Conservation (phyloP, 148 eudicot species). For the Arctostaphylos glauca region DNA sequence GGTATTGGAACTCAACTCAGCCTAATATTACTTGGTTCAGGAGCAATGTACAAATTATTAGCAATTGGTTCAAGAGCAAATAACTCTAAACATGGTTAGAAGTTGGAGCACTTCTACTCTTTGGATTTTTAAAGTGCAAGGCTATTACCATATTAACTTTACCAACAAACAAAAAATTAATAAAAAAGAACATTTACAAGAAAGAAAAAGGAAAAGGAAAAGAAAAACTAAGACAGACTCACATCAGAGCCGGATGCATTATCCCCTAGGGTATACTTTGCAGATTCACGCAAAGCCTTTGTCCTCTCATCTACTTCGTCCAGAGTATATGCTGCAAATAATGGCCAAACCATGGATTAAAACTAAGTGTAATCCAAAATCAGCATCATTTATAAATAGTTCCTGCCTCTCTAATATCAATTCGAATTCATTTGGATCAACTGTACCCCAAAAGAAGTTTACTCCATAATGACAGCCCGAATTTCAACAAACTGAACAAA, state of each 20-base stretch:
- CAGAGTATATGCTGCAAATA: conserved; percentile 59
- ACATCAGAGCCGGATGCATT: conserved; percentile 53
- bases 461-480: not conserved
- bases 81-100: not conserved
- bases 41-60: not conserved
- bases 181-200: not conserved
- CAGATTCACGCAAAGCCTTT: conserved; percentile 55
- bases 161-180: not conserved
- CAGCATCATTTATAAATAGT: not conserved
- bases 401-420: not conserved
- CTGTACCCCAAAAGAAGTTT: not conserved
- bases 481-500: not conserved
- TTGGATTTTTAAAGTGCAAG: not conserved
- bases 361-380: not conserved
- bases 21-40: not conserved
- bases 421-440: not conserved
- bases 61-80: not conserved
- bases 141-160: not conserved
- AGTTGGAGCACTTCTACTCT: not conserved
- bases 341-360: not conserved
- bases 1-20: not conserved
- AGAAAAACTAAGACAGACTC: conserved; percentile 25
- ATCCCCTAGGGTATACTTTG: conserved; percentile 36
- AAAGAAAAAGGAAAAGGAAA: not conserved
- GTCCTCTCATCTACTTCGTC: conserved; percentile 85